These are phyloP conservation scores for Globisporangium orthogonon DNA, from an alignment of 352 stramenopile species.

Conservation along the genomic window DNA sequence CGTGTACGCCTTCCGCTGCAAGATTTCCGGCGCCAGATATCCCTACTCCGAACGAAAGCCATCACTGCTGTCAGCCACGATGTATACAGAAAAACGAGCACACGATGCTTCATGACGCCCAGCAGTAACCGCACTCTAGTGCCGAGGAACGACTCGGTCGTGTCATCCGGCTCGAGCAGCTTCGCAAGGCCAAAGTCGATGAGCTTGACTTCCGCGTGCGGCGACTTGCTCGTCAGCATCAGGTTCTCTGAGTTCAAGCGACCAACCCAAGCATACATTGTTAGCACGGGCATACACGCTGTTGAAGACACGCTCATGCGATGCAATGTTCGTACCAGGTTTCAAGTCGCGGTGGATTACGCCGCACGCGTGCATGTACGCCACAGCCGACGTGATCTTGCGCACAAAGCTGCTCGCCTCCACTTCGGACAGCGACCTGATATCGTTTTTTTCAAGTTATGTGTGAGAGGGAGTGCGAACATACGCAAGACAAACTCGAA, in stretches of 20 bases:
- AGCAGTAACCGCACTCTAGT: conserved; percentile 33
- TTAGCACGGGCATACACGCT: not conserved
- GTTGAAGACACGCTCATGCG: not conserved
- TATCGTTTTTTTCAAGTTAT: not conserved
- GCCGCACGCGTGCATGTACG: conserved; percentile 85
- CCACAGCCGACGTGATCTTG: conserved; percentile 87
- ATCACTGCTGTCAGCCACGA: not conserved
- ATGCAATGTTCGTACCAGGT: conserved; percentile 32
- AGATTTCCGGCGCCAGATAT: conserved; percentile 95
- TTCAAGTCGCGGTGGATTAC: conserved; percentile 90
- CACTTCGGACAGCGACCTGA: conserved; percentile 78
- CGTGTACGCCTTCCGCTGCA: conserved; percentile 63
- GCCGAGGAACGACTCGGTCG: conserved; percentile 78
- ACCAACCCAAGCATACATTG: not conserved
- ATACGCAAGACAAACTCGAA: not conserved
- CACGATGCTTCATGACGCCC: not conserved
- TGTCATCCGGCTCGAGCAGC: conserved; percentile 80
- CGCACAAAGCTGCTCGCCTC: conserved; percentile 83
- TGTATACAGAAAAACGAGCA: not conserved
- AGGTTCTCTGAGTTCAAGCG: conserved; percentile 47
- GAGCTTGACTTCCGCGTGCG: conserved; percentile 92
- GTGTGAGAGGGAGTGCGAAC: not conserved
- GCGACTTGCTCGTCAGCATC: conserved; percentile 80
- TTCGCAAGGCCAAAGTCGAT: conserved; percentile 99
- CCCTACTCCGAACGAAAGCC: conserved; percentile 38